Evolutionary conservation across 1,139 yeast genomes (phyloP), one percentile per base, ranked within the genome.

Genomic region (Lodderomyces jiufengensis): DNA sequence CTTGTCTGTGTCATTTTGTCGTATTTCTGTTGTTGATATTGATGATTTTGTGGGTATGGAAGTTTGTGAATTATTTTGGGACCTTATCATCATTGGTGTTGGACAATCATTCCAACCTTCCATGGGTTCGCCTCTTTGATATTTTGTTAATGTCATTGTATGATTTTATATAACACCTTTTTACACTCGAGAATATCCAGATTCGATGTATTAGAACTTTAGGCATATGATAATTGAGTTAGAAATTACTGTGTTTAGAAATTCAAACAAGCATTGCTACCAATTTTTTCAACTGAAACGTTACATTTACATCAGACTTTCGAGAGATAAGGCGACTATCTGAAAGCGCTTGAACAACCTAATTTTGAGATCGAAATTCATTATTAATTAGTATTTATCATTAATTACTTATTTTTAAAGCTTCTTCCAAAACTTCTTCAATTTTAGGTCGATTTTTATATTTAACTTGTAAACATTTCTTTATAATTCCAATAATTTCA

Each of bases 381-480:
- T n/a, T n/a, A n/a, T n/a, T n/a, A n/a, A 10, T 23, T 9, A 23
- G 9, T 25, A 25, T 25, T 11, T 11, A 9, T 4, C 15, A 11
- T 11, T 15, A 27, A 13, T 11, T 29, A 31, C 18, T 40, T 28
- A 68, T 40, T 15, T 61, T 64, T 31, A 77, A 52, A 1, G 76
- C 76, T 34, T 47, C 56, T 29, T 73, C 71, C 31, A 84, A 54
- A 3, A 84, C 69, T 33, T 75, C 73, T 47, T 78, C 84, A 18
- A 82, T 69, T 0, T 68, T 49, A 0, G 95, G 95, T 40, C 97
- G 68, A 29, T 69, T 54, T 0, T 51, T 50, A 1, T 86, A 76
- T 34, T 84, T 80, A 13, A 81, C 64, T 13, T 67, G 70, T 38
- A 88, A 61, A 55, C 96, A 87, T 40, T 55, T 55, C 28, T 55